phyloP scores from a whole-genome alignment of 345 rosid genomes.

The Alliaria petiolata region DNA sequence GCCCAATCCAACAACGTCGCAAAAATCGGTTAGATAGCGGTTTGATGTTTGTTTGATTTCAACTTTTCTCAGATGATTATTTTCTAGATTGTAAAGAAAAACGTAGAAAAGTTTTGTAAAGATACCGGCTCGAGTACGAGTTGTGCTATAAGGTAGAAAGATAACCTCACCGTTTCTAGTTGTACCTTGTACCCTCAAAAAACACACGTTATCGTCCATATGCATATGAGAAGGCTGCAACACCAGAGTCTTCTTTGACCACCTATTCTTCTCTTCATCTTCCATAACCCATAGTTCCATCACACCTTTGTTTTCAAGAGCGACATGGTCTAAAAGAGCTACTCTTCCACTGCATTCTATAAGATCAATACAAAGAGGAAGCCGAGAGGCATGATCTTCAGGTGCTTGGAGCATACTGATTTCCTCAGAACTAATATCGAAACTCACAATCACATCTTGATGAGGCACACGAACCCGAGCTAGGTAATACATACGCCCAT shows the following conservation, averaged over 20 bases:
- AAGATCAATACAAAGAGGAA: background rate
- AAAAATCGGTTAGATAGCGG: background rate
- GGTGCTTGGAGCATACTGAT: background rate
- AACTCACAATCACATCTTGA: background rate
- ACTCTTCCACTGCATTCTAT: background rate
- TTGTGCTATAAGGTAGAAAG: background rate
- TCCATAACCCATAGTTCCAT: background rate
- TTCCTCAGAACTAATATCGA: background rate
- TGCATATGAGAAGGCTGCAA: background rate
- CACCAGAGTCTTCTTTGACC: background rate
- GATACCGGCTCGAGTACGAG: too few species aligned
- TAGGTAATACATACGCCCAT: slow-evolving; percentile 11
- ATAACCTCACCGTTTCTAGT: slow-evolving; percentile 6
- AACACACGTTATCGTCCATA: background rate
- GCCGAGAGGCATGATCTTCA: background rate
- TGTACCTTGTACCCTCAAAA: background rate
- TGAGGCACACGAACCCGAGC: background rate
- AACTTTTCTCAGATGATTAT: background rate
- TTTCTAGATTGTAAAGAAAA: background rate
- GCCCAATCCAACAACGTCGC: background rate
- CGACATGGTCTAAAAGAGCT: background rate
- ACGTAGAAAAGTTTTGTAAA: background rate
- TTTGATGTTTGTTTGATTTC: background rate
- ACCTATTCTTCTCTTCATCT: background rate
- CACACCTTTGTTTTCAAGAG: background rate